Conservation (phyloP, 768 basidiomycete genomes). For the Phanerodontia chrysosporium region DNA sequence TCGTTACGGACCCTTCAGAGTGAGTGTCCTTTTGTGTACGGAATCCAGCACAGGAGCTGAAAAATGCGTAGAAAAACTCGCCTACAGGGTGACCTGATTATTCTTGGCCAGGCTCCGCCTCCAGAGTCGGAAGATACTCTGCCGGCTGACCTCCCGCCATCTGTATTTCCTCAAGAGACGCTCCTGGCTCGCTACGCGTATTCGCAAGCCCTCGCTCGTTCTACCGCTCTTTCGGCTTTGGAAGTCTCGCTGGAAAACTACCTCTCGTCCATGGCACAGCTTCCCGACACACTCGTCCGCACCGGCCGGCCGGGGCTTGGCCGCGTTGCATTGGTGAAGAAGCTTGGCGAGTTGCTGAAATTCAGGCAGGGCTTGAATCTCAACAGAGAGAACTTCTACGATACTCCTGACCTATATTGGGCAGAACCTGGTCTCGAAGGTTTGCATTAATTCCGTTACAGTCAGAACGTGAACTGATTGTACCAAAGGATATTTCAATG, state of each 20-base stretch:
- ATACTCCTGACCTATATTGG: conserved; percentile 94
- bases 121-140: conserved; percentile 49
- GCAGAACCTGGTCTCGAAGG: conserved; percentile 87
- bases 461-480: background rate
- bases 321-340: conserved; percentile 81
- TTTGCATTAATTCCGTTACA: conserved; percentile 26
- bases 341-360: conserved; percentile 86
- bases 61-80: conserved; percentile 61
- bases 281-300: conserved; percentile 71
- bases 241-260: conserved; percentile 83
- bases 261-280: conserved; percentile 72
- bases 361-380: conserved; percentile 91
- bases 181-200: conserved; percentile 86
- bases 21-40: conserved; percentile 35
- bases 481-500: conserved; percentile 72
- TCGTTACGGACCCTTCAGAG: conserved; percentile 89
- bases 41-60: background rate
- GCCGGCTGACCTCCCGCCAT: conserved; percentile 42
- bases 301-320: conserved; percentile 84
- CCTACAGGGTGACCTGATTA: conserved; percentile 87
- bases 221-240: conserved; percentile 82
- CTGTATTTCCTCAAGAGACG: conserved; percentile 60
- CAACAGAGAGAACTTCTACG: conserved; percentile 83
- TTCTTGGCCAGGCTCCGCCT: conserved; percentile 68
- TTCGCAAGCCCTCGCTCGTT: conserved; percentile 87